phyloP scores from a whole-genome alignment of 371 early-diverging fungal species.

The Basidiobolus meristosporus region DNA sequence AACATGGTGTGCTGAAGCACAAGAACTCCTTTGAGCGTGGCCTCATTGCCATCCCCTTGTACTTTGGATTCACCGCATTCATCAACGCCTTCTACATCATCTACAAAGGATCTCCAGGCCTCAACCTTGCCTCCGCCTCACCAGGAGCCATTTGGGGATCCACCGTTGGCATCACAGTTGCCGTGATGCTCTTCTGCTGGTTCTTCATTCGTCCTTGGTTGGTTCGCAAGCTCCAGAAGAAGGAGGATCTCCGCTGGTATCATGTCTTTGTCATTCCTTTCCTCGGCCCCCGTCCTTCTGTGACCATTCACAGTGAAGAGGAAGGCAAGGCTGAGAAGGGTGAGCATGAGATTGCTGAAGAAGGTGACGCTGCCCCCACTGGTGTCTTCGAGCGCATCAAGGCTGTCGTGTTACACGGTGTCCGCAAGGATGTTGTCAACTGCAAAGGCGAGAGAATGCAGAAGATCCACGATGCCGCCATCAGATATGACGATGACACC shows the following conservation, averaged over 20 bases:
- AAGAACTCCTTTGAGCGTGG: slow-evolving; percentile 52
- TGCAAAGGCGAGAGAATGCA: slow-evolving; percentile 20
- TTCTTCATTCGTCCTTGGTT: slow-evolving; percentile 45
- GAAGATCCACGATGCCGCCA: slow-evolving; percentile 34
- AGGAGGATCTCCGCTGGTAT: slow-evolving; percentile 48
- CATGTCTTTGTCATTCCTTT: slow-evolving; percentile 32
- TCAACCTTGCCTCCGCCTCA: slow-evolving; percentile 15
- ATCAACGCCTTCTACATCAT: slow-evolving; percentile 58
- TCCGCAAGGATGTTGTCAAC: slow-evolving; percentile 36
- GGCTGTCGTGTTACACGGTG: slow-evolving; percentile 13
- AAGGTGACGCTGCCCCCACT: background rate
- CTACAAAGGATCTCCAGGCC: slow-evolving; percentile 43
- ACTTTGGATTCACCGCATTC: slow-evolving; percentile 47
- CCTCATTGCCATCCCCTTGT: slow-evolving; percentile 55
- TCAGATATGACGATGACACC: slow-evolving; percentile 52
- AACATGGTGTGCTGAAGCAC: slow-evolving; percentile 32
- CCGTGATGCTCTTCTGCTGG: slow-evolving; percentile 25
- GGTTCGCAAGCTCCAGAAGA: slow-evolving; percentile 29
- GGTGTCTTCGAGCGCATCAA: slow-evolving; percentile 6
- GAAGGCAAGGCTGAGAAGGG: slow-evolving; percentile 1
- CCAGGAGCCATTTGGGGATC: slow-evolving; percentile 27
- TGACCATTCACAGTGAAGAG: background rate
- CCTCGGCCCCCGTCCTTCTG: slow-evolving; percentile 14
- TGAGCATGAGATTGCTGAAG: background rate
- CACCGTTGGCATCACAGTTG: slow-evolving; percentile 26